Percentiles rank a stretch among this genome's conserved stretches.
Evolutionary conservation across 345 rosid genomes (phyloP).

Genomic region (Aquilaria yunnanensis): DNA sequence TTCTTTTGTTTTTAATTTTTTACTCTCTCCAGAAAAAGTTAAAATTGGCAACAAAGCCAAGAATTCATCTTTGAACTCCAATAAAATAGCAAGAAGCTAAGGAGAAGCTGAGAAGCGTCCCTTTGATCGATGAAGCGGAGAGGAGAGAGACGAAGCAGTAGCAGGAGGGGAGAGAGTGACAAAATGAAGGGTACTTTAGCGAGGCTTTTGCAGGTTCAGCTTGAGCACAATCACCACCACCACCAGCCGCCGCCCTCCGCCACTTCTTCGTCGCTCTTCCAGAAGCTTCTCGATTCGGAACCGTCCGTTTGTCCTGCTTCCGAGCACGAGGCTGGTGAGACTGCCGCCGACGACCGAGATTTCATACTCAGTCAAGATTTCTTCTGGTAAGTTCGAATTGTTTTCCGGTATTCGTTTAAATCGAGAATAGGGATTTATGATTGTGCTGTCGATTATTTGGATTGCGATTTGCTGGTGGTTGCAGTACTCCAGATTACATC

Average conservation of each 20-base stretch:
- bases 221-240: slow-evolving; percentile 30
- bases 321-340: slow-evolving; percentile 25
- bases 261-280: slow-evolving; percentile 27
- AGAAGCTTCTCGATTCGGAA: slow-evolving; percentile 40
- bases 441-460: not conserved
- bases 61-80: not conserved
- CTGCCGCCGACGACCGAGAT: slow-evolving; percentile 44
- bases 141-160: slow-evolving; percentile 14
- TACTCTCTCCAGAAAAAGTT: slow-evolving; percentile 1
- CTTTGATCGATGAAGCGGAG: slow-evolving; percentile 33
- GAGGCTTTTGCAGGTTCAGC: slow-evolving; percentile 36
- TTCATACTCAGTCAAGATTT: slow-evolving; percentile 94
- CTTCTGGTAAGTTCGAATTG: slow-evolving; percentile 54
- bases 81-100: slow-evolving; percentile 9
- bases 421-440: not conserved
- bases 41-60: not conserved
- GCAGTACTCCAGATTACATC: slow-evolving; percentile 96
- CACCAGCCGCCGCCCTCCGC: slow-evolving; percentile 27
- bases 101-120: slow-evolving; percentile 15
- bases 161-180: slow-evolving; percentile 16
- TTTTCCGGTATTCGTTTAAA: not conserved
- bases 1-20: not conserved
- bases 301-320: slow-evolving; percentile 20
- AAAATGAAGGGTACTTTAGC: slow-evolving; percentile 50
- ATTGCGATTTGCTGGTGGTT: slow-evolving; percentile 8